A percentile compares a stretch with the other conserved stretches of the same genome.
phyloP scores from a whole-genome alignment of 352 stramenopile genomes.

The Lagenidium giganteum region DNA sequence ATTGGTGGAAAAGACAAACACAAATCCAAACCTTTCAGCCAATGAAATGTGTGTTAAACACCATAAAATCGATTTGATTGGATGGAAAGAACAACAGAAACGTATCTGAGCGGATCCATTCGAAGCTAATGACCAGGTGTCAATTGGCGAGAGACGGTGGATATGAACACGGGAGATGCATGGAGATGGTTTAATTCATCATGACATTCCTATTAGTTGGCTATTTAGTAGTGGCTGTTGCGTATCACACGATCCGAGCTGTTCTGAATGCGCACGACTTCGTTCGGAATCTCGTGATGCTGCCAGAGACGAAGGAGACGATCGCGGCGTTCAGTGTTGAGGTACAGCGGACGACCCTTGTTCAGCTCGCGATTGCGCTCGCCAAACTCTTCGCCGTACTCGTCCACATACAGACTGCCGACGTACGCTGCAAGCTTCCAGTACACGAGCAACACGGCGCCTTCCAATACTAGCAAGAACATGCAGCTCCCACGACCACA shows the following conservation, averaged over 20 bases:
- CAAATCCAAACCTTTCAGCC: not conserved
- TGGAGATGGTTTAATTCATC: not conserved
- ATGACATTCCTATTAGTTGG: not conserved
- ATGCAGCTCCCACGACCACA: constrained; percentile 77
- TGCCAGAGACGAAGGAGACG: constrained; percentile 71
- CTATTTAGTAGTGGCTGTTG: constrained; percentile 78
- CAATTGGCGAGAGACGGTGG: no score
- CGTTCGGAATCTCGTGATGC: constrained; percentile 79
- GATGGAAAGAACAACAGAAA: not conserved
- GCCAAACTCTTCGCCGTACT: constrained; percentile 86
- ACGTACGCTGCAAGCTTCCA: constrained; percentile 84
- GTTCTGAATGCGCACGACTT: constrained; percentile 87
- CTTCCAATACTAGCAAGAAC: constrained; percentile 81
- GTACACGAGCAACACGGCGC: constrained; percentile 80
- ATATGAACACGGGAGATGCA: no score
- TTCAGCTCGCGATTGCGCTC: constrained; percentile 77
- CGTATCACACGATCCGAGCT: constrained; percentile 84
- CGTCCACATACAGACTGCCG: constrained; percentile 80
- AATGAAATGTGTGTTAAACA: constrained; percentile 1
- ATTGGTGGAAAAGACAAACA: constrained; percentile 18
- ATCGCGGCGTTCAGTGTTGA: constrained; percentile 68
- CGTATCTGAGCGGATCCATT: no score
- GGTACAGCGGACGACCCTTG: constrained; percentile 76
- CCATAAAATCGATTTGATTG: constrained; percentile 1
- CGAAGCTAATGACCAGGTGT: no score